Base-by-base conservation (phyloP, 768 basidiomycete species). In the Tulasnella sp. region DNA sequence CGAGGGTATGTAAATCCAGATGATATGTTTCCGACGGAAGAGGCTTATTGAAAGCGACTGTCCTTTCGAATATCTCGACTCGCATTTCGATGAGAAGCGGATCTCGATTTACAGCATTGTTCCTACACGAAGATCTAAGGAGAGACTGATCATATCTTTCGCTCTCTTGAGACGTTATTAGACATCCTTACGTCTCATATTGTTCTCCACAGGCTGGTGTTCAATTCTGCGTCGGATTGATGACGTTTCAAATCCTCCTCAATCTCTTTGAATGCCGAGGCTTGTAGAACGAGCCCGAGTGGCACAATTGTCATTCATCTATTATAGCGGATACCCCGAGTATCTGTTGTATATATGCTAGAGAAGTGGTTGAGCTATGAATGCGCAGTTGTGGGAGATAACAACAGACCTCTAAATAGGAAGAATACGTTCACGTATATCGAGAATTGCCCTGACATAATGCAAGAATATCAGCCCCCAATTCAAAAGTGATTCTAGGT, bases 361-460 rank as follows among this genome's bases (percentile, higher is more conserved):
- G 13, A 32, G 19, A 9, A 38, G 19, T 10, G 50, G 41, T 38
- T 49, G n/a, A 48, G 38, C 45, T 23, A 58, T 38, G 30, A 44
- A 24, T 29, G 21, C 48, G 58, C n/a, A n/a, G n/a, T n/a, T n/a
- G n/a, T n/a, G n/a, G n/a, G n/a, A n/a, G n/a, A n/a, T n/a, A n/a
- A n/a, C 43, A 13, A 24, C 45, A 9, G 26, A 68, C 73, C 74
- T 27, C 94, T 97, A 76, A 99, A 98, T 61, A 99, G 77, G 78
- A 99, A 99, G 78, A 99, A 99, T 62, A 98, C 54, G 70, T 99
- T 98, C 65, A 96, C 95, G 70, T 97, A 97, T 81, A 96, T 91
- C 45, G 90, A 93, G 76, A 97, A 96, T 81, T 97, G 93, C 70
- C 94, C 94, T 95, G 73, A 4, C 51, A 27, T 26, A 34, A 44